Percentiles rank a stretch among this genome's conserved stretches.
Evolutionary conservation across 2,329 filamentous ascomycete genomes (phyloP).

Genomic region (Pseudocercospora macadamiae): DNA sequence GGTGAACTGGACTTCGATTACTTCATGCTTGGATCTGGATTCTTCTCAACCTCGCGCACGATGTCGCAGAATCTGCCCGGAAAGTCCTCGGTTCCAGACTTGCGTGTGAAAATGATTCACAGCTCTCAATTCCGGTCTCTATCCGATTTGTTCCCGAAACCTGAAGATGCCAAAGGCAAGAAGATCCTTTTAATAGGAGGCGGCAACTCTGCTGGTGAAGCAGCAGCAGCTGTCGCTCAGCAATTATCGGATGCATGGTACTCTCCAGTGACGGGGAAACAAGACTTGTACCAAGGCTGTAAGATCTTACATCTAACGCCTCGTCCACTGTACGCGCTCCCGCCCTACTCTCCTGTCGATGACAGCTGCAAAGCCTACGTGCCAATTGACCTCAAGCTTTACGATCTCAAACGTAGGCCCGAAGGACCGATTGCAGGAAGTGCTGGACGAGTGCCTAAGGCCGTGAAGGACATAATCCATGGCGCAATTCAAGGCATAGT

Average conservation of each 20-base stretch:
- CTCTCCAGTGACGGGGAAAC: constrained; percentile 45
- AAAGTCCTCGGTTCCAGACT: neutral
- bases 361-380: constrained; percentile 58
- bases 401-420: constrained; percentile 68
- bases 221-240: constrained; percentile 70
- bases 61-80: constrained; percentile 52
- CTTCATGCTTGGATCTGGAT: constrained; percentile 73
- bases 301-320: constrained; percentile 70
- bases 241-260: constrained; percentile 68
- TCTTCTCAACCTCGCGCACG: constrained; percentile 68
- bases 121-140: constrained; percentile 68
- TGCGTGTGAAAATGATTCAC: constrained; percentile 59
- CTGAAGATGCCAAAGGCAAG: constrained; percentile 42
- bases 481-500: constrained; percentile 39
- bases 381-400: constrained; percentile 72
- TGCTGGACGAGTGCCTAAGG: constrained; percentile 65
- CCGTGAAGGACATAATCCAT: constrained; percentile 44
- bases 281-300: constrained; percentile 44
- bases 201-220: constrained; percentile 81
- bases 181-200: constrained; percentile 77
- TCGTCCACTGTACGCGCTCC: constrained; percentile 72
- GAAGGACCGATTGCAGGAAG: constrained; percentile 61
- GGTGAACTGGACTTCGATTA: constrained; percentile 62
- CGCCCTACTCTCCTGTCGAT: constrained; percentile 51
- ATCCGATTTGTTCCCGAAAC: constrained; percentile 34